phyloP scores from a whole-genome alignment of 2,329 filamentous ascomycete genomes.

The Chrysosporium queenslandicum region DNA sequence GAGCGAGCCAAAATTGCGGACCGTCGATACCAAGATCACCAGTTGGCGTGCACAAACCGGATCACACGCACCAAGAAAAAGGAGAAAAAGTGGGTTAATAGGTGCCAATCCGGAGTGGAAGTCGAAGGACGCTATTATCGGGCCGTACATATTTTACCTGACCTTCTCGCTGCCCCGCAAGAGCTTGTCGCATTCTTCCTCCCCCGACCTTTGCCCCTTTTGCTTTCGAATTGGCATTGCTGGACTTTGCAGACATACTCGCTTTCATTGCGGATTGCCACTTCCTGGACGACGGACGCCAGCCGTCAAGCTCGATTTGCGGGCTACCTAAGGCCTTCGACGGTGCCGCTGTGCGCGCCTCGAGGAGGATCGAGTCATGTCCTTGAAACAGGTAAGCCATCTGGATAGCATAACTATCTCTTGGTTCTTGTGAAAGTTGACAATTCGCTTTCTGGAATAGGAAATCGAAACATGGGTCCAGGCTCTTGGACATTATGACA shows the following conservation, averaged over 20 bases:
- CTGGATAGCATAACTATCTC: not conserved
- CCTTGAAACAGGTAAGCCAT: conserved; percentile 21
- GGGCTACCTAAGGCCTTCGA: not conserved
- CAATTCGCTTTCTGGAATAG: conserved; percentile 38
- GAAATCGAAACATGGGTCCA: conserved; percentile 99
- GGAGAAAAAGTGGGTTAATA: conserved; percentile 6
- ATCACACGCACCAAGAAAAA: conserved; percentile 6
- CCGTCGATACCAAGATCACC: not conserved
- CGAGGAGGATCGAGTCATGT: conserved; percentile 15
- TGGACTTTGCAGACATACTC: not conserved
- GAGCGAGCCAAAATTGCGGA: not conserved
- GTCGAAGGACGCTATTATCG: not conserved
- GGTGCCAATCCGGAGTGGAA: conserved; percentile 1
- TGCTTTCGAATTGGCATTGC: not conserved
- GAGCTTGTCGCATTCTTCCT: not conserved
- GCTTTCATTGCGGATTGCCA: not conserved
- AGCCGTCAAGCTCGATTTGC: conserved; percentile 1
- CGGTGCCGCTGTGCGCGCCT: conserved; percentile 6
- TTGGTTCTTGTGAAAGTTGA: not conserved
- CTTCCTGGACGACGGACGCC: not conserved
- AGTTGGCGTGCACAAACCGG: not conserved
- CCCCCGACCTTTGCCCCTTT: not conserved
- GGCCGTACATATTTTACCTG: not conserved
- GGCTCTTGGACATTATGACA: conserved; percentile 85
- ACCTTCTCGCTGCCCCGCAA: not conserved